Evolutionary conservation across 2,329 filamentous ascomycete species (phyloP), one percentile per base, ranked within the genome.

Genomic region (Diplodia corticola): DNA sequence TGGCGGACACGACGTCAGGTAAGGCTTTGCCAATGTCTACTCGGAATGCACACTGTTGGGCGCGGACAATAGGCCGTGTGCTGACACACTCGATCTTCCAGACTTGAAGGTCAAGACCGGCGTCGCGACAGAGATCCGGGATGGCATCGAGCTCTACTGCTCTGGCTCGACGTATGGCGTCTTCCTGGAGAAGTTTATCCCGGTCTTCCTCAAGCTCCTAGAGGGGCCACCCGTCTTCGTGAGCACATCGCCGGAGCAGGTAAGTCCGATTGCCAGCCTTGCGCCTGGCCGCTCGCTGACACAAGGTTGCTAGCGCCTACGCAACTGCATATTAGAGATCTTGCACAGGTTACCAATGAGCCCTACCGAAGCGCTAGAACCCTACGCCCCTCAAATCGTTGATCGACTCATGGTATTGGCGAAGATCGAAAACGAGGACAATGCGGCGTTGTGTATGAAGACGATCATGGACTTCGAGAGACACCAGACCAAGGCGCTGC

Each of bases 371-470:
- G 88, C 88, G 0, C 89, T 97, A 79, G 93, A 98, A 76, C 91
- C 89, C 0, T 96, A 94, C 78, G 93, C 94, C 46, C 86, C 89
- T 70, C 92, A 96, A 75, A 89, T 96, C 68, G 92, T 97, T 67
- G 93, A 97, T 75, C 85, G 96, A 70, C 85, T 98, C 69, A 94
- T 98, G 88, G 86, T 87, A 64, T 82, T 99, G 67, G 93, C 98
- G 67, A 89, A 90, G 71, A 90, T 88, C 49, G 95, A 99, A 79
- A 99, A 99, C 73, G 95, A 99, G 80, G 95, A 99, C 69, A 99
- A 99, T 83, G 95, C 94, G 2, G 92, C 96, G n/a, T 82, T 99
- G 69, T 97, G 94, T 76, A 92, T 99, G 80, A 99, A 99, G 83
- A 96, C 94, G 15, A 92, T 96, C 61, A 97, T 97, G 82, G 95